These are phyloP conservation scores for Phytophthora niederhauseri DNA, from an alignment of 352 stramenopile species.

Conservation along the genomic window DNA sequence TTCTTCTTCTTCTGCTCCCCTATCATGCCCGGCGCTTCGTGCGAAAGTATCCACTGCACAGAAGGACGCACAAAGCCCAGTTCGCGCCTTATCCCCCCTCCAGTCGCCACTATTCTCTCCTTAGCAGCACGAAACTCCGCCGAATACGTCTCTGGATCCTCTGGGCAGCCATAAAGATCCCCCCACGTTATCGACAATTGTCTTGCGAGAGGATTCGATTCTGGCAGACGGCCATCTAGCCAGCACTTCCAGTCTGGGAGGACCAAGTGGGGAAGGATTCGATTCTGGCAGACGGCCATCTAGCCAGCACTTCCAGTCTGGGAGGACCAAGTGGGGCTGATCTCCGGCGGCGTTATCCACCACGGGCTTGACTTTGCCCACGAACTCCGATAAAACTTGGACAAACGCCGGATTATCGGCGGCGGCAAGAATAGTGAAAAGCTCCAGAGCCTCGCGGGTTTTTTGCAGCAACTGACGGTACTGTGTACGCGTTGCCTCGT, in stretches of 20 bases:
- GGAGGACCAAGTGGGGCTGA: not conserved
- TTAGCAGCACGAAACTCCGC: slow-evolving; percentile 18
- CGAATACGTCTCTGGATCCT: slow-evolving; percentile 12
- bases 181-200: slow-evolving; percentile 6
- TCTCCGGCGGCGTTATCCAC: not conserved
- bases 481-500: slow-evolving; percentile 3
- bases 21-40: not conserved
- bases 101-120: slow-evolving; percentile 4
- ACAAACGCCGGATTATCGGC: slow-evolving; percentile 16
- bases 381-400: slow-evolving; percentile 9
- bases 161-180: slow-evolving; percentile 7
- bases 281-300: not conserved
- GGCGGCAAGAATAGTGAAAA: slow-evolving; percentile 18
- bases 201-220: too few relatives aligned
- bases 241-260: too few relatives aligned
- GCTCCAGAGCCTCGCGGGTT: slow-evolving; percentile 21
- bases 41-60: not conserved
- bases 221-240: too few relatives aligned
- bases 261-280: too few relatives aligned
- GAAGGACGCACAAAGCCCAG: slow-evolving; percentile 1
- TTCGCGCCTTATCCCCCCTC: slow-evolving; percentile 1
- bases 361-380: not conserved
- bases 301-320: not conserved
- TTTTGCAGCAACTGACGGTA: slow-evolving; percentile 9
- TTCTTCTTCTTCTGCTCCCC: not conserved